Evolutionary conservation across 2,329 filamentous ascomycete genomes (phyloP).

Genomic region (Pleurostoma richardsiae): DNA sequence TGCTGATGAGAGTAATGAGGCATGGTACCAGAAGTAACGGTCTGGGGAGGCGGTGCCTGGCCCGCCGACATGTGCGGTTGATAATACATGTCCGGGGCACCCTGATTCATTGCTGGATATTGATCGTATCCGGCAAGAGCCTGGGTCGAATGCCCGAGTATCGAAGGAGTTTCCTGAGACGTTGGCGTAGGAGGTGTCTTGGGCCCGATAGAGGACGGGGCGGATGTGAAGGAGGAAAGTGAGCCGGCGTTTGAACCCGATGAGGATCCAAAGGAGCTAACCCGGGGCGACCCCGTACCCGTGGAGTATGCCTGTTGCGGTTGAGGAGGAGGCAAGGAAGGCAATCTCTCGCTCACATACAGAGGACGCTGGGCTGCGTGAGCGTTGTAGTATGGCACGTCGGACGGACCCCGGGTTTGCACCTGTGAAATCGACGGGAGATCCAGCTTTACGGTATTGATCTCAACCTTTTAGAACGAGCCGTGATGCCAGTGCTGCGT

Average conservation of each 20-base stretch:
- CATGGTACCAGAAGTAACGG: slow-evolving; percentile 68
- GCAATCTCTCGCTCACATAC: slow-evolving; percentile 69
- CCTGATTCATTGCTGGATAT: slow-evolving; percentile 72
- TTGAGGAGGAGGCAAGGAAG: slow-evolving; percentile 65
- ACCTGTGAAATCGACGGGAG: slow-evolving; percentile 81
- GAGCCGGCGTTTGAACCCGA: slow-evolving; percentile 45
- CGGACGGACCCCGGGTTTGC: slow-evolving; percentile 72
- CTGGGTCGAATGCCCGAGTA: slow-evolving; percentile 34
- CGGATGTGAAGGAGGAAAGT: slow-evolving; percentile 50
- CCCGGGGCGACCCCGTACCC: slow-evolving; percentile 69
- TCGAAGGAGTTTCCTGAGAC: slow-evolving; percentile 44
- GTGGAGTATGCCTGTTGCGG: slow-evolving; percentile 66
- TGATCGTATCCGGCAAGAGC: slow-evolving; percentile 33
- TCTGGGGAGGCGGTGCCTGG: slow-evolving; percentile 69
- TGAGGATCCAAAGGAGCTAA: slow-evolving; percentile 66
- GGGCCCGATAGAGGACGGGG: slow-evolving; percentile 55
- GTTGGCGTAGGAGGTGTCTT: slow-evolving; percentile 72
- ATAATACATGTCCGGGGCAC: slow-evolving; percentile 80
- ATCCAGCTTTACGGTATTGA: slow-evolving; percentile 85
- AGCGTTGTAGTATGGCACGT: slow-evolving; percentile 65
- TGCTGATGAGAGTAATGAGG: slow-evolving; percentile 77
- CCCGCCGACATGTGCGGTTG: slow-evolving; percentile 71
- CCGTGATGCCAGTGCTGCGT: background rate
- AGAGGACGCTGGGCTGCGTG: slow-evolving; percentile 60
- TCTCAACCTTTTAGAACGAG: background rate